These are phyloP conservation scores for Ogataea glucozyma DNA, from an alignment of 805 yeast genomes.

Conservation along the genomic window DNA sequence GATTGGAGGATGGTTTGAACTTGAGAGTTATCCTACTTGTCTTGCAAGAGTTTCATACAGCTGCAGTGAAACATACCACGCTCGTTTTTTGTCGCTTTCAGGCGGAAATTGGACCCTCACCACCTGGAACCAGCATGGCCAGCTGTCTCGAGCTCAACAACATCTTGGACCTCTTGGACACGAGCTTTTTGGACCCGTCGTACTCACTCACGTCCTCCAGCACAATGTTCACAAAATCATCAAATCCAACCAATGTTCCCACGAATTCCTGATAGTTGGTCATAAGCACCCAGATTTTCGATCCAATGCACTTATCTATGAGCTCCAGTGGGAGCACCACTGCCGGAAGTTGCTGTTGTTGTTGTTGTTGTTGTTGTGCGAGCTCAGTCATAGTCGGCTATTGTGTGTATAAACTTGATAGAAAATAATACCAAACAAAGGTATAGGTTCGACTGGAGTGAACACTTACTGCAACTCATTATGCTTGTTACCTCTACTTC, in stretches of 20 bases:
- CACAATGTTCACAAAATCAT: constrained; percentile 91
- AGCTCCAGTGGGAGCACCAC: constrained; percentile 72
- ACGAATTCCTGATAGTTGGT: constrained; percentile 68
- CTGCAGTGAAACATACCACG: too few species aligned
- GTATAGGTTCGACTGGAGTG: too few species aligned
- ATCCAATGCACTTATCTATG: constrained; percentile 84
- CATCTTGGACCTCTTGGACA: constrained; percentile 56
- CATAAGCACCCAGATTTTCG: constrained; percentile 72
- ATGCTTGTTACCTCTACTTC: too few species aligned
- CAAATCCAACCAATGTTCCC: constrained; percentile 91
- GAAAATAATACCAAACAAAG: too few species aligned
- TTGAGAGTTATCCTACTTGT: too few species aligned
- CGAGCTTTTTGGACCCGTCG: constrained; percentile 42
- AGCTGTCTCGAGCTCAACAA: constrained; percentile 71
- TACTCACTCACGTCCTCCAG: constrained; percentile 76
- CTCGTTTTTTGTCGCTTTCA: background rate
- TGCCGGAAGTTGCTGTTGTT: constrained; percentile 9
- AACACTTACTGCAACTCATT: too few species aligned
- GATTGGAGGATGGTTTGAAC: too few species aligned
- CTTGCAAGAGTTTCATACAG: too few species aligned
- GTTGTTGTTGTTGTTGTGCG: constrained; percentile 3
- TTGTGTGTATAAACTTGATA: too few species aligned
- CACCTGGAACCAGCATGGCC: constrained; percentile 63
- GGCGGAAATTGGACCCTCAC: constrained; percentile 35
- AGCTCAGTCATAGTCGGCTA: constrained; percentile 5